phyloP scores from a whole-genome alignment of 2,329 filamentous ascomycete genomes.

The Beauveria scarabaeidicola region DNA sequence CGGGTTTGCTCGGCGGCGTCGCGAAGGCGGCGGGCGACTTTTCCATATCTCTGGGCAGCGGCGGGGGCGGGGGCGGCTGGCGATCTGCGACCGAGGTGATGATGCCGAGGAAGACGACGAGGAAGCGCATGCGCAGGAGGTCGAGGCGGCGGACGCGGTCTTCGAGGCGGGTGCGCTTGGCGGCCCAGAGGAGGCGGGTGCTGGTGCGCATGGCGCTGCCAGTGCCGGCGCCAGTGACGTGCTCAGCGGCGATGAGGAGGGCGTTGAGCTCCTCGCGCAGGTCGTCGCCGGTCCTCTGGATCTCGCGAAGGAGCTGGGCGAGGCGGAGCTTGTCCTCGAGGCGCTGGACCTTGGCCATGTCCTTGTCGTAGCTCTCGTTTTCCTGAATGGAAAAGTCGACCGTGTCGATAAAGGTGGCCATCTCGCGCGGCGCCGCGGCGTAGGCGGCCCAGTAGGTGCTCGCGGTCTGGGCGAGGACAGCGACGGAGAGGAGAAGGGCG shows the following conservation, averaged over 20 bases:
- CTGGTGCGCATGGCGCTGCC: conserved; percentile 34
- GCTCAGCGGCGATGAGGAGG: conserved; percentile 39
- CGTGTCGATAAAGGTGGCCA: conserved; percentile 49
- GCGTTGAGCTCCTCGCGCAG: conserved; percentile 51
- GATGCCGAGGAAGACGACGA: conserved; percentile 56
- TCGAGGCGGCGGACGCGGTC: conserved; percentile 51
- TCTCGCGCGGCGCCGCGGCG: conserved; percentile 48
- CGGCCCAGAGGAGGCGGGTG: conserved; percentile 51
- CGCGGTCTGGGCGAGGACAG: conserved; percentile 44
- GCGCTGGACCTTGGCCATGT: conserved; percentile 47
- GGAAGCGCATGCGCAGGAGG: conserved; percentile 54
- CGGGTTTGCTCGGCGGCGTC: conserved; percentile 23
- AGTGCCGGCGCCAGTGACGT: conserved; percentile 33
- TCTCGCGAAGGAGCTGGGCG: conserved; percentile 49
- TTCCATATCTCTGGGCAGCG: conserved; percentile 25
- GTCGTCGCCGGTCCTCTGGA: conserved; percentile 52
- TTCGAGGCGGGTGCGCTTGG: conserved; percentile 44
- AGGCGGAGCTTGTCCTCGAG: conserved; percentile 56
- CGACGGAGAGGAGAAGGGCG: conserved; percentile 47
- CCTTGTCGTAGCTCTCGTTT: conserved; percentile 55
- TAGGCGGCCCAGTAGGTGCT: conserved; percentile 48
- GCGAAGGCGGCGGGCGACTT: conserved; percentile 21
- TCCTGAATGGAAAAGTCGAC: conserved; percentile 55
- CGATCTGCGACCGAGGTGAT: conserved; percentile 33
- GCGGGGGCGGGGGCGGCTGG: conserved; percentile 22